Base-by-base conservation (phyloP, 306 rosid species). In the Pyrus communis region DNA sequence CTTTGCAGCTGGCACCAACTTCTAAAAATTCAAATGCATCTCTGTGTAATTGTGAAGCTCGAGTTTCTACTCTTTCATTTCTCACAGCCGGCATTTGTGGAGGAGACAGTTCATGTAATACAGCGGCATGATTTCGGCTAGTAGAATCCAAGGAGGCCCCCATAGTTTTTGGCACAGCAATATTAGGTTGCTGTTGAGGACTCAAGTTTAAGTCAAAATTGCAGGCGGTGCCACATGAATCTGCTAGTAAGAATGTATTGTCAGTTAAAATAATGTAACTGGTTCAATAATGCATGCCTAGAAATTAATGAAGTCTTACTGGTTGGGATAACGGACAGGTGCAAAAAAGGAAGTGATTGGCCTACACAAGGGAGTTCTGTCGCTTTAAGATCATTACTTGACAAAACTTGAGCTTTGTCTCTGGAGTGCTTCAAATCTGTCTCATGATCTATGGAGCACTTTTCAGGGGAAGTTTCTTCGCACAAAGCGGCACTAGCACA, bases 71-170 rank as follows among this genome's bases (percentile, higher is more conserved):
- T 49, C 82, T 69, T 58, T 57, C 80, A 28, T 43, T 73, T 76
- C 75, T 75, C 5, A 75, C 27, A 51, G 69, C 78, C 5, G 54
- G 54, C 67, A 81, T 46, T 54, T 86, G 87, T 35, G 75, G 73
- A 70, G 79, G 80, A 70, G 78, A 78, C 55, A 71, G 80, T 74
- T 84, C 78, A 57, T 75, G 82, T 55, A 76, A 79, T 30, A 45
- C 81, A 67, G 79, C 63, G 62, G 82, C 85, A 81, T 82, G 72
- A 68, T 73, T 86, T 61, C 86, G 79, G 80, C 85, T 73, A 73
- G 79, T 75, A 63, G 85, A 84, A 69, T 82, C 85, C 80, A 83
- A 33, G 22, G 85, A 71, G 71, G 75, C 80, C 52, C 57, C 49
- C 71, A 49, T 77, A 79, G 73, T 46, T 77, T 71, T 78, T 51